Base-by-base conservation (phyloP, 176 grass and related monocot genomes). In the Triticum turgidum region DNA sequence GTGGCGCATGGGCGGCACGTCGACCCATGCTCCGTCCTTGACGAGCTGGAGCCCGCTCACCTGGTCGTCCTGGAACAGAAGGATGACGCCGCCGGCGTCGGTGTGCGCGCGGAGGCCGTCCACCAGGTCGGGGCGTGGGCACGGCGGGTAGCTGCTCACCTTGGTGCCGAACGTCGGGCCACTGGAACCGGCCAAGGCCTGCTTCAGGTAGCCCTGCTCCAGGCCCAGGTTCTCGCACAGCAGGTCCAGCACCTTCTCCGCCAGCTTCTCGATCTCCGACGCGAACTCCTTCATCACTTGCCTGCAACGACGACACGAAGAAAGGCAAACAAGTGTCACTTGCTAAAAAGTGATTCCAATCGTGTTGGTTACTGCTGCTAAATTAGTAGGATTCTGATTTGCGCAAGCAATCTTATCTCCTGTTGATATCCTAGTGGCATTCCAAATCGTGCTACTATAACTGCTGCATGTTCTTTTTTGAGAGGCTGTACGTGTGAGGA, bases 161-260 rank as follows among this genome's bases (percentile, higher is more conserved):
- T 98, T 98, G 52, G 93, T 98, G 30, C 96, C 96, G 34, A 98
- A 94, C 33, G 90, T 96, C 3, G 92, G 96, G 39, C 96, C 92
- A 7, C 88, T 82, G 0, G 96, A 98, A 0, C 96, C 96, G 0
- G 64, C 54, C 49, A 98, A 94, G 8, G 88, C 93, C 18, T 15
- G 65, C 79, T 92, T 98, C 20, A 98, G 77, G 86, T 96, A 96
- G 0, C 90, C 94, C 18, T 90, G 86, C 77, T 99, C 89, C 7
- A 99, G 89, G 51, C 94, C 92, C 44, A 99, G 87, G 69, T 99
- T 99, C 90, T 97, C 89, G 73, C 94, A 96, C 33, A 99, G 85
- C 32, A 99, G 77, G n/a, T 93, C 97, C 29, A 99, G 83, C 37
- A 99, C 15, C 63, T 34, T 74, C 90, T 99, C 94, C 3, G 90